A percentile compares a stretch with the other conserved stretches of the same genome.
Evolutionary conservation across 1,284 basidiomycete species (phyloP).

Genomic region (Melampsora americana): DNA sequence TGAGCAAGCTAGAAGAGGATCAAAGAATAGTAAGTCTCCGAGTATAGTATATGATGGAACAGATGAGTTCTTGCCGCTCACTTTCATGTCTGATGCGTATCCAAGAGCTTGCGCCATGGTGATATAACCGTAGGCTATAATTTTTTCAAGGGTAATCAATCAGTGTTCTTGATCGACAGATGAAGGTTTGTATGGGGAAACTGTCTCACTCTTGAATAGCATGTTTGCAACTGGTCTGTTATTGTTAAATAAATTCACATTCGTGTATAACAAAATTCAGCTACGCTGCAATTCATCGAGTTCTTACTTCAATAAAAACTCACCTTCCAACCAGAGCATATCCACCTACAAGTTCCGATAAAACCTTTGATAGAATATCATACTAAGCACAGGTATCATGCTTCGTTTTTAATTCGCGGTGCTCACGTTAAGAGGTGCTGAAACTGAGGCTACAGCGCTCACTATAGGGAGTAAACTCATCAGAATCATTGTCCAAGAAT

Average conservation of each 20-base stretch:
- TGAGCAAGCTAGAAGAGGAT: slow-evolving; percentile 29
- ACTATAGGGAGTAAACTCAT: slow-evolving; percentile 2
- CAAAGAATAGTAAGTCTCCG: background rate
- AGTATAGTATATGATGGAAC: background rate
- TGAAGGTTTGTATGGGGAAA: background rate
- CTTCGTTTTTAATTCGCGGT: background rate
- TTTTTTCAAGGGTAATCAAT: background rate
- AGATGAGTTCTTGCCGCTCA: background rate
- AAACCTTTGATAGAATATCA: slow-evolving; percentile 1
- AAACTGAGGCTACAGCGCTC: slow-evolving; percentile 25
- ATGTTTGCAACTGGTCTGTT: slow-evolving; percentile 35
- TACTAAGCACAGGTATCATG: background rate
- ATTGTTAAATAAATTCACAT: background rate
- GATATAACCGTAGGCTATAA: slow-evolving; percentile 41
- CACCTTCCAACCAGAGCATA: slow-evolving; percentile 29
- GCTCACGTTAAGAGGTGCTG: slow-evolving; percentile 33
- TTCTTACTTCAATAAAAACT: background rate
- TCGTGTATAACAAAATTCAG: background rate
- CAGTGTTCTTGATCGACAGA: background rate
- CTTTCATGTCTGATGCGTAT: slow-evolving; percentile 39
- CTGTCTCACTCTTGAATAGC: slow-evolving; percentile 40
- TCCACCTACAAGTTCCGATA: slow-evolving; percentile 42
- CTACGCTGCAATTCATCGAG: background rate
- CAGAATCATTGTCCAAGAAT: background rate
- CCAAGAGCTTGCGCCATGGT: slow-evolving; percentile 37